Evolutionary conservation across 2,329 filamentous ascomycete genomes (phyloP), one percentile per base, ranked within the genome.

Genomic region (Cladosporium sp.): DNA sequence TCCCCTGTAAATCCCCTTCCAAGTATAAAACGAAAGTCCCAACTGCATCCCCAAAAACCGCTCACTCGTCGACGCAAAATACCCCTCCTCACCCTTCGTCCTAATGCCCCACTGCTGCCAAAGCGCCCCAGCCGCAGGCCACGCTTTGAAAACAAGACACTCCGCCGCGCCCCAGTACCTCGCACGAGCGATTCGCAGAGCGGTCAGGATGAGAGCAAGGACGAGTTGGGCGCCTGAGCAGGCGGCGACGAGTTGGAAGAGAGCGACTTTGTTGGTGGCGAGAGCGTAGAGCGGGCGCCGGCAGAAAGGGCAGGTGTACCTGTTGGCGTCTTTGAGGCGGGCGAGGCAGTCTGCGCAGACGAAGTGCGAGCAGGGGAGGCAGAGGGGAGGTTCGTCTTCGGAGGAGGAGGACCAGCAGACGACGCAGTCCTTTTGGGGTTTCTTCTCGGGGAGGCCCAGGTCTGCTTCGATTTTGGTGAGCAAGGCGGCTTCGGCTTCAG

Each of bases 391-490:
- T 1, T 34, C 41, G 5, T 36, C 44, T n/a, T n/a, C n/a, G n/a
- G n/a, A n/a, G n/a, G n/a, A n/a, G 59, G 59, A 26, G 10, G 59
- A 38, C 59, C 59, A 62, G 59, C 59, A 62, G 47, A 62, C 24
- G 18, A 62, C 44, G 30, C 59, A 62, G 0, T 62, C 59, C 24
- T 28, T 21, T n/a, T 41, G n/a, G 32, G 24, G 44, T 38, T 62
- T 41, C 18, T 41, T 26, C 18, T 38, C 47, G 6, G 59, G 44
- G 0, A 52, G 24, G 15, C 38, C 38, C 1, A 47, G 38, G 2
- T 18, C 15, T 8, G 57, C 36, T 28, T 59, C 57, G 34, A 47
- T 14, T 0, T 3, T 2, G 4, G 34, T 8, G 24, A 59, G 57
- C 11, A 15, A 8, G 5, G 57, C 34, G 21, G 57, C 24, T 28